Conservation (phyloP, 2,329 filamentous ascomycete genomes). For the Chaetomium globosum region DNA sequence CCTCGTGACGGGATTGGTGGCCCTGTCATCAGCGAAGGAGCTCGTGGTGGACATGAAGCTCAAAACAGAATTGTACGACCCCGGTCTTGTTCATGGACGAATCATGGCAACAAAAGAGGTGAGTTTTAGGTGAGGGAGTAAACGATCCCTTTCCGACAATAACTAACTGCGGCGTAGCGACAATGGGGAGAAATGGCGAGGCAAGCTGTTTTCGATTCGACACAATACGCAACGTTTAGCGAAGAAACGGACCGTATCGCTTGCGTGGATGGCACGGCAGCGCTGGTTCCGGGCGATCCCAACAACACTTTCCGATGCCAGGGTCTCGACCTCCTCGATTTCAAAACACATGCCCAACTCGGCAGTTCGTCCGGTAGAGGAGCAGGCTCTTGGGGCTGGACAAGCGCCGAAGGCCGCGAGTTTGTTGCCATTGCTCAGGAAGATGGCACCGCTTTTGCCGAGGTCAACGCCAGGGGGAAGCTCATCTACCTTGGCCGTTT, state of each 20-base stretch:
- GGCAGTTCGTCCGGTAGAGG: conserved; percentile 48
- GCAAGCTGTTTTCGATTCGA: conserved; percentile 28
- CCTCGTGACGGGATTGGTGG: not conserved
- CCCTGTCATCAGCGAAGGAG: conserved; percentile 10
- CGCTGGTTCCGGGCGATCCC: conserved; percentile 49
- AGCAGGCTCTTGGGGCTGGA: conserved; percentile 53
- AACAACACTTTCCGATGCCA: conserved; percentile 53
- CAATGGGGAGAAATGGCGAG: conserved; percentile 27
- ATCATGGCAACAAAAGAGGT: conserved; percentile 33
- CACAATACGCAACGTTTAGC: conserved; percentile 28
- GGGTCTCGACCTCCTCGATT: conserved; percentile 56
- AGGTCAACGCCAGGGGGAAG: conserved; percentile 49
- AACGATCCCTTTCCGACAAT: not conserved
- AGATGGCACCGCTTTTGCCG: conserved; percentile 56
- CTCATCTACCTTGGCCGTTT: conserved; percentile 52
- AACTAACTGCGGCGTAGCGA: conserved; percentile 10
- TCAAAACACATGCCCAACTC: conserved; percentile 56
- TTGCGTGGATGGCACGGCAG: conserved; percentile 50
- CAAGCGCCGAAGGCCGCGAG: conserved; percentile 51
- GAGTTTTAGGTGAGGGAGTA: not conserved
- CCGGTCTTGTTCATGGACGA: conserved; percentile 27
- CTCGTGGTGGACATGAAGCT: conserved; percentile 18
- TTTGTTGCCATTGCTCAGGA: conserved; percentile 53
- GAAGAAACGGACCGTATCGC: conserved; percentile 30
- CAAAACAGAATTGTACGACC: conserved; percentile 26